Evolutionary conservation across 2,329 filamentous ascomycete genomes (phyloP).

Genomic region (Penicillium olsonii): DNA sequence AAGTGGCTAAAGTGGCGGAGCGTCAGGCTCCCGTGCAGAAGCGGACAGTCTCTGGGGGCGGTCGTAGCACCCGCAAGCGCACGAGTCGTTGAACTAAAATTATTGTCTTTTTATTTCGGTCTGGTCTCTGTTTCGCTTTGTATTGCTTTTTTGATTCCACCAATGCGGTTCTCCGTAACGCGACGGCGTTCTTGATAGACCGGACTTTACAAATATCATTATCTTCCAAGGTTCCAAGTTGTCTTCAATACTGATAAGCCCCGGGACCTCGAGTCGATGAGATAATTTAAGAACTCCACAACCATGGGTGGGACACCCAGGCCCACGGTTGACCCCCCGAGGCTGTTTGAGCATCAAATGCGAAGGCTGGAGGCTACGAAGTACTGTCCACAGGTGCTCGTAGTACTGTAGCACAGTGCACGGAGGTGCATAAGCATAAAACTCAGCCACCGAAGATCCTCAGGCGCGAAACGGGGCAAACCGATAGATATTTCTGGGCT

Average conservation of each 20-base stretch:
- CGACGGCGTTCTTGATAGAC: slow-evolving; percentile 8
- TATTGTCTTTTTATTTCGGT: neutral
- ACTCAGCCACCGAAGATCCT: neutral
- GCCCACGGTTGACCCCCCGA: too few species aligned
- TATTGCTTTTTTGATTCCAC: slow-evolving; percentile 1
- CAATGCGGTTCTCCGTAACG: neutral
- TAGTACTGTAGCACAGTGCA: too few species aligned
- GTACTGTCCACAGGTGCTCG: too few species aligned
- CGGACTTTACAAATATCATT: neutral
- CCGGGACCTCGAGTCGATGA: too few species aligned
- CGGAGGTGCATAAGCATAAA: neutral
- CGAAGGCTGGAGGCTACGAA: too few species aligned
- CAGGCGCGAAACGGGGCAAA: too few species aligned
- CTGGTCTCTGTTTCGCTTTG: neutral
- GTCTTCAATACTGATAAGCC: too few species aligned
- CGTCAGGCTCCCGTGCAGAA: slow-evolving; percentile 25
- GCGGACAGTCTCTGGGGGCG: slow-evolving; percentile 19
- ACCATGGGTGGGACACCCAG: too few species aligned
- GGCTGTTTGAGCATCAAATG: too few species aligned
- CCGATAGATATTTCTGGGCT: neutral
- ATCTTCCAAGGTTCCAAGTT: too few species aligned
- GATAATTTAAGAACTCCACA: too few species aligned
- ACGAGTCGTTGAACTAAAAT: slow-evolving; percentile 22
- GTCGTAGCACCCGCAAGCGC: slow-evolving; percentile 27
- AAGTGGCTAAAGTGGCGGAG: slow-evolving; percentile 24